A percentile compares a stretch with the other conserved stretches of the same genome.
Conservation (phyloP, 305 asterid genomes). For the Nicotiana rustica region DNA sequence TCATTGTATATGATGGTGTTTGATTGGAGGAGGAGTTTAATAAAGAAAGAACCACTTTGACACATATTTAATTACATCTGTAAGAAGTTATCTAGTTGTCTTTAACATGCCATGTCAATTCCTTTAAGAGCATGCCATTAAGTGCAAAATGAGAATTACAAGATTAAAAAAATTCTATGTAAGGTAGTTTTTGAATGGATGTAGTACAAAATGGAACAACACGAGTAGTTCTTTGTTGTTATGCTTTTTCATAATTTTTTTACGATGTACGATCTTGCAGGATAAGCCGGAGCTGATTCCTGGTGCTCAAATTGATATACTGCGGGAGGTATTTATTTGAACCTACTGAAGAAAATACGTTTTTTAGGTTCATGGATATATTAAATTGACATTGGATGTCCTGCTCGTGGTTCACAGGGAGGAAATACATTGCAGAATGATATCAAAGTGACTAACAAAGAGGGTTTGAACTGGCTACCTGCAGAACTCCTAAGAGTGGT, state of each 20-base stretch:
- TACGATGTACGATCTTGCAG: constrained; percentile 51
- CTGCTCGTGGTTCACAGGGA: constrained; percentile 53
- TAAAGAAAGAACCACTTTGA: constrained; percentile 9
- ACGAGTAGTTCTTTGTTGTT: not conserved
- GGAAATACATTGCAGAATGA: constrained; percentile 37
- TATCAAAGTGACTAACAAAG: constrained; percentile 40
- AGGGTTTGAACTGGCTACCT: constrained; percentile 70
- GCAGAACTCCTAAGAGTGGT: constrained; percentile 78
- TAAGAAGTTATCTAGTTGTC: constrained; percentile 26
- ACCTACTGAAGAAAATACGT: not conserved
- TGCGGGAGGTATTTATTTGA: constrained; percentile 65
- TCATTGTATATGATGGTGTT: constrained; percentile 9
- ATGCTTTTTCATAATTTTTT: constrained; percentile 23
- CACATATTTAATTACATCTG: constrained; percentile 21
- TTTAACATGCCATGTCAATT: not conserved
- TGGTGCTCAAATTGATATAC: constrained; percentile 77
- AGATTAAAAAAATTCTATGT: not conserved
- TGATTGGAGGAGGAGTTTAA: not conserved
- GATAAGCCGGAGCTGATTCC: constrained; percentile 67
- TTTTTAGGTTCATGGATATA: constrained; percentile 19
- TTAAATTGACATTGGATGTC: not conserved
- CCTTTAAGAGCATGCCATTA: not conserved
- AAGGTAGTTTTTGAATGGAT: constrained; percentile 6
- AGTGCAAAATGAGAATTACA: constrained; percentile 21
- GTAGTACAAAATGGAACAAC: not conserved